phyloP scores from a whole-genome alignment of 176 grass and related monocot genomes.

The Triticum timopheevii region DNA sequence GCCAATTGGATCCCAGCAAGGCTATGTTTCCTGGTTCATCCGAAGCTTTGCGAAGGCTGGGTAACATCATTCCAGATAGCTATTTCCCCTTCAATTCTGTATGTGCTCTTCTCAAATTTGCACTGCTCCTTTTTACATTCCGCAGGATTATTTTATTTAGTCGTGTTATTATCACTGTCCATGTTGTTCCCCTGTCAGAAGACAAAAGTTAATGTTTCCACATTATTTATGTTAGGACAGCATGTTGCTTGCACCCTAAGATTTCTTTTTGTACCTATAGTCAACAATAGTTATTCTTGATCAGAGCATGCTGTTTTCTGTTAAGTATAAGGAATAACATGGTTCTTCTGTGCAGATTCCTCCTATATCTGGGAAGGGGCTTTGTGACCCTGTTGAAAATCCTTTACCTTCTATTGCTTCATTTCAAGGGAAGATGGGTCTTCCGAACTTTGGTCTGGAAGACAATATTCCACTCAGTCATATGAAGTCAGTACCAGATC shows the following conservation, averaged over 20 bases:
- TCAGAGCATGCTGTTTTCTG: not conserved
- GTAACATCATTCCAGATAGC: conserved; percentile 66
- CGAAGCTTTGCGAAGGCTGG: conserved; percentile 54
- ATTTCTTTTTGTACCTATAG: conserved; percentile 1
- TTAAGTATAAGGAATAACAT: conserved; percentile 28
- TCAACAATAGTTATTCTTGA: conserved; percentile 11
- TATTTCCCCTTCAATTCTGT: conserved; percentile 93
- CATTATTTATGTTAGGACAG: conserved; percentile 23
- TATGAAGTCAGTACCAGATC: conserved; percentile 63
- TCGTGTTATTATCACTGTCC: not conserved
- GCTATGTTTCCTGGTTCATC: conserved; percentile 43
- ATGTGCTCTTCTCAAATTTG: conserved; percentile 38
- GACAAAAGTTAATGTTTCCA: conserved; percentile 3
- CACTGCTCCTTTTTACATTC: conserved; percentile 15
- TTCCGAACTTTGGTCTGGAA: conserved; percentile 72
- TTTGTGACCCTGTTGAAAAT: conserved; percentile 52
- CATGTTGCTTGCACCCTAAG: not conserved
- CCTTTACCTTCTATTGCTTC: conserved; percentile 60
- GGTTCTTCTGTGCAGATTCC: conserved; percentile 56
- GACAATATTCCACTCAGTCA: conserved; percentile 62
- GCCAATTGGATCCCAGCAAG: conserved; percentile 35
- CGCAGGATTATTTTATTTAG: not conserved
- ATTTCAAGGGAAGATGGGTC: conserved; percentile 86
- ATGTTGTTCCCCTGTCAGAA: conserved; percentile 5
- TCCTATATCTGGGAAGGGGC: conserved; percentile 50